Evolutionary conservation across 2,329 filamentous ascomycete genomes (phyloP), one percentile per base, ranked within the genome.

Genomic region (Fonsecaea multimorphosa): DNA sequence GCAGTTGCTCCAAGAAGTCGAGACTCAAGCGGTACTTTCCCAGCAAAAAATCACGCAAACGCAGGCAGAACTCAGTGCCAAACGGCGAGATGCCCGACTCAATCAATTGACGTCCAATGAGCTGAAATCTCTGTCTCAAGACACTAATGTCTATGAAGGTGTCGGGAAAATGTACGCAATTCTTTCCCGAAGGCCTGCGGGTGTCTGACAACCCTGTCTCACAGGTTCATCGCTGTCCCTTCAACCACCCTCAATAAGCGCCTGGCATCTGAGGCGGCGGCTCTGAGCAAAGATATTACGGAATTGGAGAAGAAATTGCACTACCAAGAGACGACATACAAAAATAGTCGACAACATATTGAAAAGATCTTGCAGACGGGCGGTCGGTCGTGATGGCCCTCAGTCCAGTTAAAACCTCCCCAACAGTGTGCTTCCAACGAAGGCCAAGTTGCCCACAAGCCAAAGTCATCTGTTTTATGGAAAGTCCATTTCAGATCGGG

Each of bases 311-410:
- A 98, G 85, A 93, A 92, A 78, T 83, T 97, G 73, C 87, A 94
- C 73, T 98, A 97, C 76, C 84, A 98, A 52, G 94, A 98, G 82
- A 96, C 92, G 64, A 98, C 95, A 57, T 91, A 92, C 76, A 93
- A 96, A 82, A 99, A 98, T 75, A 97, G 93, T 79, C 89, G 90
- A 72, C 89, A 93, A 71, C 92, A 97, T 75, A 90, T 98, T 72
- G 90, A 97, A 76, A 90, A 93, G 78, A 94, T 98, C 76, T 85
- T 98, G 74, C 86, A 86, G 75, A 80, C 85, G 58, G 82, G 81
- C 22, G 79, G 54, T 58, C 70, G 70, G 3, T 46, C 58, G 11
- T 66, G 62, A 61, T 49, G 44, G 2, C 2, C 8, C 22, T 9
- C 3, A 12, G 3, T 49, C 11, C 2, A 49, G 12, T 12, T 2